Evolutionary conservation across 371 early-diverging fungal species (phyloP), one percentile per base, ranked within the genome.

Genomic region (Mortierella sp.): DNA sequence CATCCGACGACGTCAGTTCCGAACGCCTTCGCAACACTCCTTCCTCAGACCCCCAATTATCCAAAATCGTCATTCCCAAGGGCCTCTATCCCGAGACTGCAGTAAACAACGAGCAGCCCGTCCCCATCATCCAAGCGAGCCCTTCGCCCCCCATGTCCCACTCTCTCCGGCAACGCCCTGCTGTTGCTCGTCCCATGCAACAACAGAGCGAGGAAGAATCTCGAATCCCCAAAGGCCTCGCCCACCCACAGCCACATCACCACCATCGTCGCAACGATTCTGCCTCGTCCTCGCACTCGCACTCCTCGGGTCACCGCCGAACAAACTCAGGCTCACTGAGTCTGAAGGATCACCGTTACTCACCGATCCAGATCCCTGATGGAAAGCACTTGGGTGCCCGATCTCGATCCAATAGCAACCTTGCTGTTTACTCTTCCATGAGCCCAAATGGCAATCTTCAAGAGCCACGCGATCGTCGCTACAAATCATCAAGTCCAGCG

Each of bases 1-100:
- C 93, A 56, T 93, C 93, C 71, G 92, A 92, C 21, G 96, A 97
- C 78, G 89, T 95, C n/a, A 74, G 87, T 38, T 75, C 89, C 14
- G 92, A 90, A 1, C 88, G 87, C n/a, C 86, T 94, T 49, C 41
- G 49, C 35, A 72, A 76, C 32, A 81, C 88, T 32, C 94, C 94
- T 11, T 87, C 89, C 0, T 78, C 83, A 38, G 92, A 93, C 48
- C 87, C 88, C 27, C 75, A 76, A 18, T 84, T 93, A 7, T 84
- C 73, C 35, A 35, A 87, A 21, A 89, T 93, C 18, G 82, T 83
- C 1, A 89, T 93, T 4, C 93, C 92, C 14, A 91, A 91, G 72
- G 91, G 92, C 7, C 63, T 92, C 51, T 93, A 93, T 78, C 93
- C 92, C 32, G 92, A 93, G 72, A 71, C 80, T 12, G 78, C 77